phyloP scores from a whole-genome alignment of 2,329 filamentous ascomycete species.

The Penicillium hordei region DNA sequence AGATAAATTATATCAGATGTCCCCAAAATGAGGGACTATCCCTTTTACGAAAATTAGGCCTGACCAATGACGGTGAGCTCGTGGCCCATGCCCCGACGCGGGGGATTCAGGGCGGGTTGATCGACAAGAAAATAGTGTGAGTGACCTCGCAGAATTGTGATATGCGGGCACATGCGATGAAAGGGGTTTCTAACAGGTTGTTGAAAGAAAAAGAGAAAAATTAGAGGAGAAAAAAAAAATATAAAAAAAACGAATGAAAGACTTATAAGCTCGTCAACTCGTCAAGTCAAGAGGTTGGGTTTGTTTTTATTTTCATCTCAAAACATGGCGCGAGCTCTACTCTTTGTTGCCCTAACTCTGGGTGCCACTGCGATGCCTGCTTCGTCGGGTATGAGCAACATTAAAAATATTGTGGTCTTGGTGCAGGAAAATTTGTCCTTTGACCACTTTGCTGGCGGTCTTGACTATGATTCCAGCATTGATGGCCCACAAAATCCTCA shows the following conservation, averaged over 20 bases:
- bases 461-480: conserved; percentile 39
- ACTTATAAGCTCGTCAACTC: background rate
- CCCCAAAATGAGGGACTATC: too few relatives aligned
- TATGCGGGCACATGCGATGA: conserved; percentile 2
- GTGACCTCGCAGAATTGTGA: background rate
- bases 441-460: conserved; percentile 45
- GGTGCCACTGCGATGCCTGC: conserved; percentile 9
- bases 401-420: conserved; percentile 52
- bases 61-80: conserved; percentile 3
- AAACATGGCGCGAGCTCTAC: conserved; percentile 7
- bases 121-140: conserved; percentile 2
- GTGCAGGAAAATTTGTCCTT: conserved; percentile 47
- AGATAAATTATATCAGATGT: too few relatives aligned
- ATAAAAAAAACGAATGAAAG: too few relatives aligned
- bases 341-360: conserved; percentile 9
- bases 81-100: conserved; percentile 7
- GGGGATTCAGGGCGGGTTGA: background rate
- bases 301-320: background rate
- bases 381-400: conserved; percentile 31
- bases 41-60: background rate
- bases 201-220: background rate
- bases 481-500: conserved; percentile 33
- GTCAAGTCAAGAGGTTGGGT: background rate
- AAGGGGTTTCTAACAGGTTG: conserved; percentile 1
- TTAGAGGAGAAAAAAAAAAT: too few relatives aligned